These are phyloP conservation scores for Chenopodium suecicum DNA, from an alignment of 148 eudicot species.

Conservation along the genomic window DNA sequence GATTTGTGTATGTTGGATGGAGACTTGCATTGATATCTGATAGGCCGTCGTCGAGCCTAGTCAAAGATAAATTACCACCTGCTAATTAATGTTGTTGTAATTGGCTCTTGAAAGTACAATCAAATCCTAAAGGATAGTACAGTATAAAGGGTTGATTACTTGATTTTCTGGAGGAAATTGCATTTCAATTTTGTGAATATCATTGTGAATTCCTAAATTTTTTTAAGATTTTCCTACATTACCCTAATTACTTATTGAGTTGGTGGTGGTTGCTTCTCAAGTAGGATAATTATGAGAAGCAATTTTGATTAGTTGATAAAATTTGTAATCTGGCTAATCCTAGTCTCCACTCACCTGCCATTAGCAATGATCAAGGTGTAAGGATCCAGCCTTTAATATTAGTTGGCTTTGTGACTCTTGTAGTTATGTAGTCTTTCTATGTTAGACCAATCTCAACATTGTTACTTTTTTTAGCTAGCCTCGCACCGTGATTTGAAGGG, in stretches of 20 bases:
- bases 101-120: neutral
- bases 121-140: neutral
- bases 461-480: neutral
- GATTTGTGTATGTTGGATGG: slow-evolving; percentile 10
- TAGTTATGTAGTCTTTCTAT: neutral
- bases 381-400: neutral
- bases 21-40: slow-evolving; percentile 19
- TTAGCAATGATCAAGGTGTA: neutral
- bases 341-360: neutral
- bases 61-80: neutral
- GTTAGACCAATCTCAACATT: neutral
- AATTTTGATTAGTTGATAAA: neutral
- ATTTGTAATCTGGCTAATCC: neutral
- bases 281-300: neutral
- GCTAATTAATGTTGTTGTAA: neutral
- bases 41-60: neutral
- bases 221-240: neutral
- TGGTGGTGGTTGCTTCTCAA: neutral
- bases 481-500: neutral
- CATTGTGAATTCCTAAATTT: neutral
- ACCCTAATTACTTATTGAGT: neutral
- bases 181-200: neutral
- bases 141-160: neutral
- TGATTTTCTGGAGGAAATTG: neutral
- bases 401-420: neutral